Evolutionary conservation across 192 early-diverging fungal genomes (phyloP).

Genomic region (Phycomyces nitens): DNA sequence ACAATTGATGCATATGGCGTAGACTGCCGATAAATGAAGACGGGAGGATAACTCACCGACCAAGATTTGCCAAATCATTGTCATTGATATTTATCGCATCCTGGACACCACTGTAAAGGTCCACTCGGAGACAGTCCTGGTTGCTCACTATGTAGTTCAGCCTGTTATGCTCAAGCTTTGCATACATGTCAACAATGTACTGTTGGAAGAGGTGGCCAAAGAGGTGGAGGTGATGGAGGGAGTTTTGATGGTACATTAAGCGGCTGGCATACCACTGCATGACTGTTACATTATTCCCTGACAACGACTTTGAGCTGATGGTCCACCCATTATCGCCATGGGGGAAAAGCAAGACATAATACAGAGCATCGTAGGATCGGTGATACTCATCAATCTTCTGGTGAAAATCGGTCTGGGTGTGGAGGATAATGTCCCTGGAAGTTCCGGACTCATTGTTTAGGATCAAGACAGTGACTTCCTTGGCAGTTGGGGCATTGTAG

Average conservation of each 20-base stretch:
- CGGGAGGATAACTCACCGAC: slow-evolving; percentile 22
- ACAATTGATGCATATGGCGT: slow-evolving; percentile 15
- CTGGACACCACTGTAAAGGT: neutral
- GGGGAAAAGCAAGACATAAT: no score
- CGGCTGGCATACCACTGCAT: neutral
- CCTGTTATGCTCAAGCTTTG: neutral
- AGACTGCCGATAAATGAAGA: slow-evolving; percentile 27
- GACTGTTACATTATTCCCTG: neutral
- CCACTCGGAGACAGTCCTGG: no score
- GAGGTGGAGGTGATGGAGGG: neutral
- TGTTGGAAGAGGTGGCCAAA: neutral
- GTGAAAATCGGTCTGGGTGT: neutral
- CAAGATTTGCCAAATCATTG: neutral
- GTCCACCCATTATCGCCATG: no score
- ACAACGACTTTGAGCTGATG: neutral
- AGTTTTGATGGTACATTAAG: neutral
- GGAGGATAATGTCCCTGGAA: neutral
- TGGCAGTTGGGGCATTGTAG: neutral
- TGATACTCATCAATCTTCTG: neutral
- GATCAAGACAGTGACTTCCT: neutral
- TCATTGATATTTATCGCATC: neutral
- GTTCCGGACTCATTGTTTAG: neutral
- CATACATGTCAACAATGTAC: neutral
- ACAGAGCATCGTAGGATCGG: no score
- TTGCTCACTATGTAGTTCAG: neutral